A percentile compares a stretch with the other conserved stretches of the same genome.
Evolutionary conservation across 2,329 filamentous ascomycete species (phyloP).

Genomic region (Beauveria sp.): DNA sequence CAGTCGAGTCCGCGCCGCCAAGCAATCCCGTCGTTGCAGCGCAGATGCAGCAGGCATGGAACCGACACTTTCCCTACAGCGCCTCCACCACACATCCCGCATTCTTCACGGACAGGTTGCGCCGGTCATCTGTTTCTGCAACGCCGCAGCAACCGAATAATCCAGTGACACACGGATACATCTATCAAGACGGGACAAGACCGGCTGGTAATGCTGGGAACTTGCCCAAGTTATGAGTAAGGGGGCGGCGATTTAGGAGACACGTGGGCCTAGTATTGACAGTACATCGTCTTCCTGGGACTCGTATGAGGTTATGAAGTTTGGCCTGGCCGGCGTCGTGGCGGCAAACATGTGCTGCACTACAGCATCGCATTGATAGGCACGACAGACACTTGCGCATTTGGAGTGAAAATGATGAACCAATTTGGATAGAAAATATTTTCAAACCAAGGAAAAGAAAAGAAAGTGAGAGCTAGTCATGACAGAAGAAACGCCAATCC

Average conservation of each 20-base stretch:
- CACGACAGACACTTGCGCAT: not conserved
- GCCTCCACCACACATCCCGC: constrained; percentile 61
- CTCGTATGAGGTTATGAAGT: not conserved
- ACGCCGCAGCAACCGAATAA: constrained; percentile 22
- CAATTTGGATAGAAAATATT: not conserved
- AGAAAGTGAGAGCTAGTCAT: not conserved
- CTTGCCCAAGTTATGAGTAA: constrained; percentile 29
- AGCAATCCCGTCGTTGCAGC: not conserved
- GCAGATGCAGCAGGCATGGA: constrained; percentile 15
- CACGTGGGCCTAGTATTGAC: not conserved
- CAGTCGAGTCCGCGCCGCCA: not conserved
- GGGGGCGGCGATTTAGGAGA: not conserved
- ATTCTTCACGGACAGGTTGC: constrained; percentile 62
- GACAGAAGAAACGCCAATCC: not conserved
- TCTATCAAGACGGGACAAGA: constrained; percentile 42
- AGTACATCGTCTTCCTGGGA: not conserved
- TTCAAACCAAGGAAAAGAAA: not conserved
- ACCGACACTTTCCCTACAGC: constrained; percentile 35
- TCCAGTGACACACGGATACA: constrained; percentile 53
- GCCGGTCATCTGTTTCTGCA: constrained; percentile 40
- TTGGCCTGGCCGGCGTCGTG: not conserved
- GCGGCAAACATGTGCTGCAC: not conserved
- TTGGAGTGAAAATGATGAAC: not conserved
- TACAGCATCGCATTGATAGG: not conserved
- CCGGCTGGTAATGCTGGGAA: constrained; percentile 18